A percentile compares a stretch with the other conserved stretches of the same genome.
Evolutionary conservation across 345 rosid species (phyloP).

Genomic region (Eucalyptus pumila): DNA sequence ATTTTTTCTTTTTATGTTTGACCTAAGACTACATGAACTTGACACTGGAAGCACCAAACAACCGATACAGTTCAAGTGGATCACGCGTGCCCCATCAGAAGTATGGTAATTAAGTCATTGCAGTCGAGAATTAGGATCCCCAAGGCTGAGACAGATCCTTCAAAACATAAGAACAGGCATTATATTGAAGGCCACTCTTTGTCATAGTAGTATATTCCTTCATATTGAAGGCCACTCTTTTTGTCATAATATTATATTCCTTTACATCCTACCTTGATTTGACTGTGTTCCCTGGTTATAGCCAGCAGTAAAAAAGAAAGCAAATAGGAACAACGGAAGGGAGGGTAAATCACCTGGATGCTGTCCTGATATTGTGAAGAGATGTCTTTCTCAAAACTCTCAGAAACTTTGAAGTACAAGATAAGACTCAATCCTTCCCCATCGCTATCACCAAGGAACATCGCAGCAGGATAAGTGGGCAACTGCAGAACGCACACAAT

Average conservation of each 20-base stretch:
- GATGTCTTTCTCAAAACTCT: conserved; percentile 45
- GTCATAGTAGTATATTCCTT: neutral
- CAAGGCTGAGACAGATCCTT: neutral
- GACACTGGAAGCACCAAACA: neutral
- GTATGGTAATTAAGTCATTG: neutral
- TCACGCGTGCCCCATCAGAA: neutral
- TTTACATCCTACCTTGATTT: neutral
- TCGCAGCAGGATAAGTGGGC: conserved; percentile 86
- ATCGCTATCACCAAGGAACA: conserved; percentile 79
- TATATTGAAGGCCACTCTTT: neutral
- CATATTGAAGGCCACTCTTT: neutral
- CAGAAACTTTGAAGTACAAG: conserved; percentile 59
- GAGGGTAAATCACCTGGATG: conserved; percentile 40
- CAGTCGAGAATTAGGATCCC: neutral
- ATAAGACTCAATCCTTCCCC: conserved; percentile 98
- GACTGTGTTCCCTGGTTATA: neutral
- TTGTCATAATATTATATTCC: neutral
- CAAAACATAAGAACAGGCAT: neutral
- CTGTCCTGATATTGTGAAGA: conserved; percentile 56
- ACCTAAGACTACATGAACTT: neutral
- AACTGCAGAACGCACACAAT: conserved; percentile 25
- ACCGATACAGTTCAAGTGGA: neutral
- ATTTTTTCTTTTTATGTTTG: neutral
- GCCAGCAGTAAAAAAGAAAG: neutral
- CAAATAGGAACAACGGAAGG: neutral